Conservation (phyloP, 2,329 filamentous ascomycete species). For the Fusarium sp. region DNA sequence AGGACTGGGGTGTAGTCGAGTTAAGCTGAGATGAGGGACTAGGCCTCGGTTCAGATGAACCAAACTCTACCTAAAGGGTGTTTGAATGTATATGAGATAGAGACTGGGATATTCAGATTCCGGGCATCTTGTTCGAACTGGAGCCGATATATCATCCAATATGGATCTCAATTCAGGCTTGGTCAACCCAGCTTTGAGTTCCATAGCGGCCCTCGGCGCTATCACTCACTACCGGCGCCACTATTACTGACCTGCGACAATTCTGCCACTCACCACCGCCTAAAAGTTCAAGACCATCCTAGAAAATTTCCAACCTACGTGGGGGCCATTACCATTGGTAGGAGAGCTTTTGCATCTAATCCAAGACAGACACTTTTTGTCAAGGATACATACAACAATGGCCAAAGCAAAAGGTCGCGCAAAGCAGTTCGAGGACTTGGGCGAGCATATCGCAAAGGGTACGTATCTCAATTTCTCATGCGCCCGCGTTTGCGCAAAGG, state of each 20-base stretch:
- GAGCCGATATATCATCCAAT: background rate
- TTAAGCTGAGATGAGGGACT: background rate
- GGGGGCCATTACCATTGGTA: constrained; percentile 37
- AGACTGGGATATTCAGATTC: background rate
- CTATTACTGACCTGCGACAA: background rate
- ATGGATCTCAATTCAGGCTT: constrained; percentile 4
- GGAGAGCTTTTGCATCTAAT: constrained; percentile 21
- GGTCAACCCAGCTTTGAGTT: background rate
- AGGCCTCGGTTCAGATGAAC: background rate
- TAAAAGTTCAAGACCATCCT: constrained; percentile 56
- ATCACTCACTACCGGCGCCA: constrained; percentile 6
- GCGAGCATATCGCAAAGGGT: constrained; percentile 70
- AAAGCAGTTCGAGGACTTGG: constrained; percentile 67
- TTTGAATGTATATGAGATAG: background rate
- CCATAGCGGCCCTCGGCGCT: constrained; percentile 20
- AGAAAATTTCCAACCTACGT: constrained; percentile 48
- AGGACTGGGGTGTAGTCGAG: background rate
- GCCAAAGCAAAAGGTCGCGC: constrained; percentile 61
- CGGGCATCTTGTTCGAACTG: background rate
- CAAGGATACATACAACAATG: constrained; percentile 54
- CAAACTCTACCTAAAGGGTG: background rate
- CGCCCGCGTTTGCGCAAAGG: background rate
- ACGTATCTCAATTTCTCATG: constrained; percentile 9
- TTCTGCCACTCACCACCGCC: constrained; percentile 60
- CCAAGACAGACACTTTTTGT: constrained; percentile 23